These are phyloP conservation scores for Tilletia horrida DNA, from an alignment of 1,284 basidiomycete species.

Conservation along the genomic window DNA sequence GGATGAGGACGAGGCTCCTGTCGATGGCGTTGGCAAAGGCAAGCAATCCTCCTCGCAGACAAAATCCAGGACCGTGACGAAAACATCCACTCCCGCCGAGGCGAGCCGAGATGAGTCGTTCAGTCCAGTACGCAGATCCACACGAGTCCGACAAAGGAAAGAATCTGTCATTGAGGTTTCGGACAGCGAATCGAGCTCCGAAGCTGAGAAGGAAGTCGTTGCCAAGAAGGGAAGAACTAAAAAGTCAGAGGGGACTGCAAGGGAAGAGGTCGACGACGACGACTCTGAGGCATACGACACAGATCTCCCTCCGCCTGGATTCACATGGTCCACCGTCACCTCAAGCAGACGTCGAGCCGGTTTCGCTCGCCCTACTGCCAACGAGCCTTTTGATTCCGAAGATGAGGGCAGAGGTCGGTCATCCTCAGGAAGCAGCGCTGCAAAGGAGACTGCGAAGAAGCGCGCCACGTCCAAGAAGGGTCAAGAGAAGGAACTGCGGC, in stretches of 20 bases:
- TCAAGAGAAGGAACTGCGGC: background rate
- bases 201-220: background rate
- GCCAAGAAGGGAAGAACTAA: background rate
- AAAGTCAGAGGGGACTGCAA: background rate
- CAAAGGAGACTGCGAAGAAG: background rate
- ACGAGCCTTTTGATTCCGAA: conserved; percentile 8
- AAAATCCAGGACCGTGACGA: background rate
- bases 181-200: background rate
- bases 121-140: conserved; percentile 11
- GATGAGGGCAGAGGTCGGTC: background rate
- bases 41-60: background rate
- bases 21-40: background rate
- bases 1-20: background rate
- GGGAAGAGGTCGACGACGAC: background rate
- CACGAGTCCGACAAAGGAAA: background rate
- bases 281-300: background rate
- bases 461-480: conserved; percentile 6
- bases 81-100: background rate
- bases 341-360: background rate
- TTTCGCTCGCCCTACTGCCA: background rate
- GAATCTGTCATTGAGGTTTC: background rate
- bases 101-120: background rate
- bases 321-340: background rate
- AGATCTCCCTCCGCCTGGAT: conserved; percentile 8
- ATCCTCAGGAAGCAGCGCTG: background rate